A percentile compares a stretch with the other conserved stretches of the same genome.
These are phyloP conservation scores for Neofusicoccum umdonicola DNA, from an alignment of 2,329 filamentous ascomycete genomes.

Conservation along the genomic window DNA sequence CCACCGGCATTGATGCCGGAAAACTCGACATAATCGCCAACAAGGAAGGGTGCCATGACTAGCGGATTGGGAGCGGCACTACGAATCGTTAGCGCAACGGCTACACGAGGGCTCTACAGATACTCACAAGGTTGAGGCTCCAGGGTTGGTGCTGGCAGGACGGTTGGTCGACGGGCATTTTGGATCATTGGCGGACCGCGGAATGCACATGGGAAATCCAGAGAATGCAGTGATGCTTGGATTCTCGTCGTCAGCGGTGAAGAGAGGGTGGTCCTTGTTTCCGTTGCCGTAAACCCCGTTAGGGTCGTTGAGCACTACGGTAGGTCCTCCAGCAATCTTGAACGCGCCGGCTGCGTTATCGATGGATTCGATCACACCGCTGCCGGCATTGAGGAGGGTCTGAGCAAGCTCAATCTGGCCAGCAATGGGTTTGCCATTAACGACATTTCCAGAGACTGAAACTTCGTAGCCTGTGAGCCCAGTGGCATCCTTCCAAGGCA, in stretches of 20 bases:
- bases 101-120: constrained; percentile 19
- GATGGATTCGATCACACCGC: constrained; percentile 38
- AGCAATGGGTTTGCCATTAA: constrained; percentile 37
- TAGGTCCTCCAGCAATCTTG: constrained; percentile 38
- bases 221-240: constrained; percentile 50
- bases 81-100: not conserved
- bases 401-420: constrained; percentile 40
- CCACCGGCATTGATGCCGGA: constrained; percentile 33
- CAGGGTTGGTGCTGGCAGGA: constrained; percentile 27
- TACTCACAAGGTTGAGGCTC: not conserved
- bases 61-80: constrained; percentile 33
- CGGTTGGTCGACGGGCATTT: constrained; percentile 40
- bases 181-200: constrained; percentile 37
- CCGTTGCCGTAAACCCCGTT: constrained; percentile 45
- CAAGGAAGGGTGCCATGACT: constrained; percentile 41
- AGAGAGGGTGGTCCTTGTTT: constrained; percentile 40
- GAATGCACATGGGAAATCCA: constrained; percentile 55
- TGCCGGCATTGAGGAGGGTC: constrained; percentile 35
- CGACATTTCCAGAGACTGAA: constrained; percentile 40
- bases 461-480: constrained; percentile 17
- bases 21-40: constrained; percentile 44
- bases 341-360: constrained; percentile 30
- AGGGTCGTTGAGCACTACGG: constrained; percentile 45
- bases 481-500: constrained; percentile 38
- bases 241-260: constrained; percentile 50